Conservation (phyloP, 192 early-diverging fungal genomes). For the Rhizoclosmatium sp. region DNA sequence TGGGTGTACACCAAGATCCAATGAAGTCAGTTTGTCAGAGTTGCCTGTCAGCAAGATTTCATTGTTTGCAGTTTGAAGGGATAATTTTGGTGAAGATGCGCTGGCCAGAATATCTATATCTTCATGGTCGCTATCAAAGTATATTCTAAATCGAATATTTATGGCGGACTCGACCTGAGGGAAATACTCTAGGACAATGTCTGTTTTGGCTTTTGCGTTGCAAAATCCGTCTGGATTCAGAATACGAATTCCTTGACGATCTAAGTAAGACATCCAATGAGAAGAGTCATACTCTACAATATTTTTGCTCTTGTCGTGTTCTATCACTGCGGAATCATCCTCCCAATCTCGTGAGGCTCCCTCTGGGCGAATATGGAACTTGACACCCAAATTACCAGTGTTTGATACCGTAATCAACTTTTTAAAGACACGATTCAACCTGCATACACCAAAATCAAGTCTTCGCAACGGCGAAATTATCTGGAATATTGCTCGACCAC, state of each 20-base stretch:
- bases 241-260: slow-evolving; percentile 47
- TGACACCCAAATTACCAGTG: slow-evolving; percentile 62
- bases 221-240: slow-evolving; percentile 61
- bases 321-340: slow-evolving; percentile 20
- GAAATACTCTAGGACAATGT: slow-evolving; percentile 56
- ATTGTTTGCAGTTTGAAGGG: slow-evolving; percentile 42
- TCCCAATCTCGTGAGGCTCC: slow-evolving; percentile 55
- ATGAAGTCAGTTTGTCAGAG: slow-evolving; percentile 12
- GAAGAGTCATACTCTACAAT: slow-evolving; percentile 11
- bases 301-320: neutral
- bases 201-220: slow-evolving; percentile 43
- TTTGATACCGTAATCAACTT: slow-evolving; percentile 60
- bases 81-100: slow-evolving; percentile 49
- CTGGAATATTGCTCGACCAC: slow-evolving; percentile 56
- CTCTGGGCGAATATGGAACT: slow-evolving; percentile 61
- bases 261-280: slow-evolving; percentile 47
- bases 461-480: slow-evolving; percentile 54
- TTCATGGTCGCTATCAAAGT: slow-evolving; percentile 57
- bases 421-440: slow-evolving; percentile 55
- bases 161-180: slow-evolving; percentile 46
- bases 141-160: slow-evolving; percentile 48
- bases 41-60: slow-evolving; percentile 34
- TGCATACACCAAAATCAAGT: slow-evolving; percentile 66
- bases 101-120: slow-evolving; percentile 58
- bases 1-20: slow-evolving; percentile 67